Conservation (phyloP, 2,329 filamentous ascomycete genomes). For the Talaromyces sp. region DNA sequence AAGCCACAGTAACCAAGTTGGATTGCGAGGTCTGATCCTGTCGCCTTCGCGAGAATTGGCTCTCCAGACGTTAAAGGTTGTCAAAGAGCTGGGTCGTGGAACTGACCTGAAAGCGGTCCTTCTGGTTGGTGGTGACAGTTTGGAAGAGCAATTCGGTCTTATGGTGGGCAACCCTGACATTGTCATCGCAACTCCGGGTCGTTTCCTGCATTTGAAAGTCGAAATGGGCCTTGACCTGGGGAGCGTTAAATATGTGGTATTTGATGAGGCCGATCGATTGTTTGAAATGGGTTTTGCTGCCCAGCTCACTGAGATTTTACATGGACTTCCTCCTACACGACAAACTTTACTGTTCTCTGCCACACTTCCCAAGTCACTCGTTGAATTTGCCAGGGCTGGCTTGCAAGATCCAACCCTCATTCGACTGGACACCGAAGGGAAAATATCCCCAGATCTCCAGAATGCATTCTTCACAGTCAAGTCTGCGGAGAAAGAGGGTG, state of each 20-base stretch:
- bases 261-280: constrained; percentile 92
- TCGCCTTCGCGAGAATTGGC: constrained; percentile 93
- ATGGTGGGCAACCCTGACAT: constrained; percentile 97
- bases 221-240: constrained; percentile 93
- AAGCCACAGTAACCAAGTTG: constrained; percentile 79
- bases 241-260: constrained; percentile 89
- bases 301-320: constrained; percentile 87
- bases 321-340: constrained; percentile 75
- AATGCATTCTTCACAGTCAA: constrained; percentile 94
- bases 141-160: constrained; percentile 90
- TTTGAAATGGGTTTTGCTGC: constrained; percentile 99
- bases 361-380: constrained; percentile 85
- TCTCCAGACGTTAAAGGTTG: constrained; percentile 90
- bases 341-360: constrained; percentile 95
- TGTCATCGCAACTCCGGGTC: constrained; percentile 91
- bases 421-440: constrained; percentile 87
- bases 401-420: constrained; percentile 88
- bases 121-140: constrained; percentile 87
- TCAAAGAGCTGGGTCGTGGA: constrained; percentile 86
- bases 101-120: constrained; percentile 89
- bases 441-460: constrained; percentile 92
- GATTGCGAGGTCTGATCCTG: constrained; percentile 79
- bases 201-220: constrained; percentile 93
- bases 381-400: constrained; percentile 92
- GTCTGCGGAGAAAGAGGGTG: constrained; percentile 87